Percentiles rank a stretch among this genome's conserved stretches.
These are phyloP conservation scores for Paxillus involutus DNA, from an alignment of 768 basidiomycete genomes.

Conservation along the genomic window DNA sequence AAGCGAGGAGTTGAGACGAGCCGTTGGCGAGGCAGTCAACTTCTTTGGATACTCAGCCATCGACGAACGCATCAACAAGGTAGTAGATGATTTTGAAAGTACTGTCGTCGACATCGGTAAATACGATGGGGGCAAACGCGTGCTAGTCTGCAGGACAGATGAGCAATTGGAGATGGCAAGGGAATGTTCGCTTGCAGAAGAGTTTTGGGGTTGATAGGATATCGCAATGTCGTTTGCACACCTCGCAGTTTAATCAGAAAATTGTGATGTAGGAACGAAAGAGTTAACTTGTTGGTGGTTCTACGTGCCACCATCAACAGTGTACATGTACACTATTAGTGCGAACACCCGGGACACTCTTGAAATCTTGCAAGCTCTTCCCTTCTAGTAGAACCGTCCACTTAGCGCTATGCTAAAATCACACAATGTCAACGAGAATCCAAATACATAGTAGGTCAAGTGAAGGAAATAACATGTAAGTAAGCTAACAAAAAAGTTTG, in stretches of 20 bases:
- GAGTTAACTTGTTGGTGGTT: no score
- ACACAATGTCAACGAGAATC: no score
- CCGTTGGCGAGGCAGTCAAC: constrained; percentile 49
- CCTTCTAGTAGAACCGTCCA: no score
- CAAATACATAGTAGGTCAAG: no score
- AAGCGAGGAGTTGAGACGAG: constrained; percentile 57
- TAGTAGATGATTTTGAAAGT: constrained; percentile 35
- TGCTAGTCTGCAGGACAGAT: constrained; percentile 67
- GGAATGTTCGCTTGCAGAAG: constrained; percentile 29
- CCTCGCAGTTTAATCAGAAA: no score
- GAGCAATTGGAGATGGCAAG: constrained; percentile 58
- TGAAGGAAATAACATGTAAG: no score
- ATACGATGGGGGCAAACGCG: constrained; percentile 26
- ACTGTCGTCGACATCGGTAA: constrained; percentile 49
- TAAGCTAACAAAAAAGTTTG: neutral
- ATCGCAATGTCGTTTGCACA: neutral
- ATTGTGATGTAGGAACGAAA: no score
- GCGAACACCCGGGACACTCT: no score
- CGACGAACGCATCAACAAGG: constrained; percentile 46
- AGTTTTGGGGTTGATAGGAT: constrained; percentile 13
- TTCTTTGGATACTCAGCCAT: constrained; percentile 64
- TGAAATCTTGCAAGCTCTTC: no score
- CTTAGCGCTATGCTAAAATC: no score
- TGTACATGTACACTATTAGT: no score
- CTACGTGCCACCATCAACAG: no score